These are phyloP conservation scores for Lavandula angustifolia DNA, from an alignment of 257 asterid genomes.

Conservation along the genomic window DNA sequence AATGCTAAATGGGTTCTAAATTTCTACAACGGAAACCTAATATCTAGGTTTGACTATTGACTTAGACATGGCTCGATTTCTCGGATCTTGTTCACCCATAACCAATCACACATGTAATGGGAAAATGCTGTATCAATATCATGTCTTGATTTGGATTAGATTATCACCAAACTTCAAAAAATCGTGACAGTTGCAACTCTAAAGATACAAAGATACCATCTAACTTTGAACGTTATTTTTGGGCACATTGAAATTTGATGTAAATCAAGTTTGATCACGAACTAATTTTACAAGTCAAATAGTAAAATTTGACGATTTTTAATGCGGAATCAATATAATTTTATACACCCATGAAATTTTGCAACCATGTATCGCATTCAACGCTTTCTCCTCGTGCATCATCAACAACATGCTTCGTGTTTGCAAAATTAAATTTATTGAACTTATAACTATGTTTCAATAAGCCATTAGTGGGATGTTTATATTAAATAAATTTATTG, in stretches of 20 bases:
- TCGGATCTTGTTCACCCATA: slow-evolving; percentile 51
- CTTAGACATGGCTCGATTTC: slow-evolving; percentile 43
- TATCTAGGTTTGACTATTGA: slow-evolving; percentile 57
- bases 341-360: slow-evolving; percentile 34
- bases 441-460: slow-evolving; percentile 1
- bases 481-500: too few species aligned
- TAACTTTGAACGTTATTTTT: too few species aligned
- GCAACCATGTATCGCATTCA: slow-evolving; percentile 46
- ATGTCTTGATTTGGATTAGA: slow-evolving; percentile 3
- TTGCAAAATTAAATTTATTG: slow-evolving; percentile 24
- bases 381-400: slow-evolving; percentile 32
- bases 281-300: too few species aligned
- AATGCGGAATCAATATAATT: too few species aligned
- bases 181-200: neutral
- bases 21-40: slow-evolving; percentile 43
- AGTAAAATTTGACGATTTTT: too few species aligned
- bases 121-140: neutral
- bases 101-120: slow-evolving; percentile 2
- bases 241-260: too few species aligned
- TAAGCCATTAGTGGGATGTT: neutral
- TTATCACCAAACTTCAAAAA: neutral
- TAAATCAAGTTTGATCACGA: too few species aligned
- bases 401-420: slow-evolving; percentile 33
- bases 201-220: neutral
- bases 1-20: slow-evolving; percentile 26